Evolutionary conservation across 2,329 filamentous ascomycete species (phyloP).

Genomic region (Diaporthe sp.): DNA sequence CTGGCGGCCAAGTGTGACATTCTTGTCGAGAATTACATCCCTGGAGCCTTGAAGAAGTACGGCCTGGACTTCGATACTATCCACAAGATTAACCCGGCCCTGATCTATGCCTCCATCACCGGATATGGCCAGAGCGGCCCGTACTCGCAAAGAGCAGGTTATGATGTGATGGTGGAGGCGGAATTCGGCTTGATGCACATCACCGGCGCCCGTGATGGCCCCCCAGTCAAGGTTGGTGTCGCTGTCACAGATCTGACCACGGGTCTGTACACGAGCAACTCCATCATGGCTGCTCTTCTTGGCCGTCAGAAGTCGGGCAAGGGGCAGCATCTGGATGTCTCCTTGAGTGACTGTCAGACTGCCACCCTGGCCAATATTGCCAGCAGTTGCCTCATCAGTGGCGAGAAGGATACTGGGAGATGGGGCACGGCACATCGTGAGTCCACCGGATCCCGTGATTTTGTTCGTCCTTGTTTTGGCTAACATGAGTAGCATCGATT

Average conservation of each 20-base stretch:
- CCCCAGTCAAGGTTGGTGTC: slow-evolving; percentile 96
- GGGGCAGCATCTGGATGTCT: slow-evolving; percentile 93
- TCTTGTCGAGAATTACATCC: slow-evolving; percentile 96
- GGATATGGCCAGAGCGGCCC: slow-evolving; percentile 97
- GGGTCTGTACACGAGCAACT: slow-evolving; percentile 93
- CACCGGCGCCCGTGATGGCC: slow-evolving; percentile 87
- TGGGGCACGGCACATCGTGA: slow-evolving; percentile 97
- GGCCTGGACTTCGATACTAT: slow-evolving; percentile 88
- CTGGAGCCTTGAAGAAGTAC: slow-evolving; percentile 91
- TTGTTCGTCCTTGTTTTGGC: background rate
- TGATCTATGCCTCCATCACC: slow-evolving; percentile 97
- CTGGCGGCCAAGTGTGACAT: slow-evolving; percentile 90
- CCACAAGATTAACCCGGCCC: slow-evolving; percentile 81
- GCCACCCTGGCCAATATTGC: slow-evolving; percentile 96
- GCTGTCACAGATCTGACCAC: slow-evolving; percentile 97
- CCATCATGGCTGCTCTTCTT: slow-evolving; percentile 94
- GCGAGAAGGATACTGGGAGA: slow-evolving; percentile 86
- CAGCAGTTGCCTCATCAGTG: slow-evolving; percentile 90
- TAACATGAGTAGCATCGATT: slow-evolving; percentile 78
- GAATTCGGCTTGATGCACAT: slow-evolving; percentile 99
- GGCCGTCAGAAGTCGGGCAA: slow-evolving; percentile 78
- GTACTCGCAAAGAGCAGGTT: slow-evolving; percentile 88
- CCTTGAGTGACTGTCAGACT: slow-evolving; percentile 93
- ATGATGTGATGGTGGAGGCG: slow-evolving; percentile 99
- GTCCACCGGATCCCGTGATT: slow-evolving; percentile 42